Base-by-base conservation (phyloP, 768 basidiomycete genomes). In the Candolleomyces aberdarensis region DNA sequence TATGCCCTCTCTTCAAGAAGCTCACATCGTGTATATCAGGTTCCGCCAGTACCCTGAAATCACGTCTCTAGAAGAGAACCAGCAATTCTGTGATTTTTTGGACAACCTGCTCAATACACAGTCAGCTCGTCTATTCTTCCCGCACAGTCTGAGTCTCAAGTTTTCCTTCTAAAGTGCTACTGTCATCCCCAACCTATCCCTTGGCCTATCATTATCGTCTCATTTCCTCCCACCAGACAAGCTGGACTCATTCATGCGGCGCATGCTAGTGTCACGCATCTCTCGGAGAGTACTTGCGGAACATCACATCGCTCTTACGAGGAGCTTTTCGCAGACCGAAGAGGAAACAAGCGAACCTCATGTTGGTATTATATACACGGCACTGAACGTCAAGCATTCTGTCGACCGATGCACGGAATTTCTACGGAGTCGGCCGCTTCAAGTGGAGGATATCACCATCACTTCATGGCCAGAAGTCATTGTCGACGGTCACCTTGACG, bases 191-290 rank as follows among this genome's bases (percentile, higher is more conserved):
- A 88, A 80, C 68, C 80, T 92, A 9, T 87, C 88, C 15, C 84
- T 95, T 5, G 92, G 94, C 5, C 77, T 95, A 36, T 92, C 93
- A 22, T 79, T 94, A n/a, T 86, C 92, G 0, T 94, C 93, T 15
- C 88, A 86, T 0, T 85, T 88, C 69, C 82, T 96, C 8, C 78
- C 84, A 0, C 88, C 94, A 0, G 92, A 94, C 61, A 80, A 83
- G 44, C 80, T 96, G 13, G 93, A 95, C 71, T 81, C 90, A 2
- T 93, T 94, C 72, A 92, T 94, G 89, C 84, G 87, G 22, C 85
- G 93, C 22, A 96, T 96, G 94, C 82, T 96, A 10, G 83, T 93
- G 53, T 95, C 94, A 2, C 83, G 94, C 57, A 94, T 95, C 71
- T 94, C 93, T 13, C 83, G 94, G 20, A 86, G 94, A 36, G 94